Evolutionary conservation across 2,329 filamentous ascomycete genomes (phyloP), one percentile per base, ranked within the genome.

Genomic region (Alternaria dauci): DNA sequence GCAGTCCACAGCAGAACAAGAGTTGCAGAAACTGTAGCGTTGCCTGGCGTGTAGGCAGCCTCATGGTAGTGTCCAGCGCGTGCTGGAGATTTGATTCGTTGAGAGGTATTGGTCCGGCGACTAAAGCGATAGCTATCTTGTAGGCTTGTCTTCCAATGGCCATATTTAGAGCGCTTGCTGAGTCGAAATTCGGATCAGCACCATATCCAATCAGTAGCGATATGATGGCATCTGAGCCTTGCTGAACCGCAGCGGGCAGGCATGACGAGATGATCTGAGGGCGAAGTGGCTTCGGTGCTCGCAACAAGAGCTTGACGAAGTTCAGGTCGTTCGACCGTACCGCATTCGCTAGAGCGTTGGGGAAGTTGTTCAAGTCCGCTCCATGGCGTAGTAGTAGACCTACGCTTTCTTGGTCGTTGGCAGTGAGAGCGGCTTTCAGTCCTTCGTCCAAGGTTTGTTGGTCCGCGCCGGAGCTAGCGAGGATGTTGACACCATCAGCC

Each of bases 131-230:
- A 4, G 72, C 66, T 39, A 75, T 47, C 14, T 67, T 71, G 61
- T 75, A 78, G 18, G 74, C 68, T 28, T 73, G 69, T 44, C 63
- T 66, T 11, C 72, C 68, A 34, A 78, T 74, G 3, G 75, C 70
- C 63, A 69, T 73, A 12, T 72, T 72, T 3, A 77, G 54, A 50
- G 75, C 75, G 55, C 67, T 71, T 46, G 74, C 72, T 7, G 69
- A 67, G 39, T 77, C 69, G 59, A 74, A 77, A 56, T 78, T 78
- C 12, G 75, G 75, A 58, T 78, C 72, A 23, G 74, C 76, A 8
- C 75, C 75, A 56, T 77, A 72, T 8, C 66, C 63, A 39, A 76
- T 66, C 16, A 77, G 62, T n/a, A 77, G 59, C 9, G 74, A 76
- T 30, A 71, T 58, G 9, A 70, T 64, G 3, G 66, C 50, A 41